Percentiles rank a stretch among this genome's conserved stretches.
phyloP scores from a whole-genome alignment of 2,329 filamentous ascomycete genomes.

The Exophiala alcalophila region DNA sequence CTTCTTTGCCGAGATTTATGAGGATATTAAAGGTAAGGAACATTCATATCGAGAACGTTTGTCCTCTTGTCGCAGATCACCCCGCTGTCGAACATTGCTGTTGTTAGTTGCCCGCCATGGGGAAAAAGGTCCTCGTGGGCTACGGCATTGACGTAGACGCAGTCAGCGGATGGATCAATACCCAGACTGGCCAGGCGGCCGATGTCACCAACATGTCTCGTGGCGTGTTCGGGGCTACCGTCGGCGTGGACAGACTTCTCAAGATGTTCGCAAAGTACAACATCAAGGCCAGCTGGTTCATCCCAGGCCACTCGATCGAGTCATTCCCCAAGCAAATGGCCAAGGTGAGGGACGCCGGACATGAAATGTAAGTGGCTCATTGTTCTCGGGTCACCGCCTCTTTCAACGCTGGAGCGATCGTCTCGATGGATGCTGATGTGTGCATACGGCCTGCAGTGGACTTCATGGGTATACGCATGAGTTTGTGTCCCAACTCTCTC shows the following conservation, averaged over 20 bases:
- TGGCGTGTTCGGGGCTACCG: conserved; percentile 31
- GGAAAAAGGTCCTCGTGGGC: conserved; percentile 22
- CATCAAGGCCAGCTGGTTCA: conserved; percentile 57
- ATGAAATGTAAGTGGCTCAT: conserved; percentile 38
- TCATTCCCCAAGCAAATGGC: conserved; percentile 52
- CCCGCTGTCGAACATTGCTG: no score
- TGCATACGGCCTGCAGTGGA: conserved; percentile 28
- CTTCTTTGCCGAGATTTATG: neutral
- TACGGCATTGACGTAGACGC: conserved; percentile 27
- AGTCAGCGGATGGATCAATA: conserved; percentile 39
- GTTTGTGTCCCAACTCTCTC: conserved; percentile 33
- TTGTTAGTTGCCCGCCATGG: no score
- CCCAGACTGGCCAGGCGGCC: conserved; percentile 36
- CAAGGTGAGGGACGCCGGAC: conserved; percentile 41
- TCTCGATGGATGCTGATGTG: conserved; percentile 9
- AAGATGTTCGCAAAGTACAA: conserved; percentile 42
- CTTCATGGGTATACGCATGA: conserved; percentile 48
- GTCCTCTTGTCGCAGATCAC: no score
- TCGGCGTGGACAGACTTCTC: conserved; percentile 35
- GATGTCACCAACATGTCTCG: conserved; percentile 35
- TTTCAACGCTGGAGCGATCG: conserved; percentile 28
- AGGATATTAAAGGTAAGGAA: conserved; percentile 1
- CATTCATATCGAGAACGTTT: no score
- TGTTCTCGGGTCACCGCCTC: neutral
- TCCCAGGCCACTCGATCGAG: conserved; percentile 58